Conservation (phyloP, 129 eudicot genomes). For the Tagetes erecta region DNA sequence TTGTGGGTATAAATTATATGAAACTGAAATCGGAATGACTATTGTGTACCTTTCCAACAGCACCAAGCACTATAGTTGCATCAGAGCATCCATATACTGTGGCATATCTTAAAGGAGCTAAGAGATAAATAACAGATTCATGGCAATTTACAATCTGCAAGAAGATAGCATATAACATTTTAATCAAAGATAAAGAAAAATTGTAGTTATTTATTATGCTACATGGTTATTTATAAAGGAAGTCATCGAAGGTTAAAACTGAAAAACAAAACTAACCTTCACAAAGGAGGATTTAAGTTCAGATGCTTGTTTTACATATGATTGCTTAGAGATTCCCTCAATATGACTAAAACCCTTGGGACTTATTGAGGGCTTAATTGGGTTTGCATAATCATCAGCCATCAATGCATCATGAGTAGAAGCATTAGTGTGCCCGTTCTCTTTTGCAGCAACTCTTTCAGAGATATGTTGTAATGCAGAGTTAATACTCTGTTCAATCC, state of each 20-base stretch:
- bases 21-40: background rate
- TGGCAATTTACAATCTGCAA: slow-evolving; percentile 87
- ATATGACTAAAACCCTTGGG: slow-evolving; percentile 68
- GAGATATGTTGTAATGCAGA: slow-evolving; percentile 53
- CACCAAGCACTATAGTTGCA: slow-evolving; percentile 80
- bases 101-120: slow-evolving; percentile 73
- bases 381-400: slow-evolving; percentile 55
- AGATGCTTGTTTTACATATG: slow-evolving; percentile 79
- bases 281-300: slow-evolving; percentile 79
- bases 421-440: slow-evolving; percentile 29
- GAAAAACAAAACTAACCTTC: slow-evolving; percentile 51
- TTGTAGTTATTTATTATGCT: background rate
- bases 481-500: slow-evolving; percentile 74
- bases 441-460: slow-evolving; percentile 41
- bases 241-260: background rate
- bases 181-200: background rate
- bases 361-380: slow-evolving; percentile 49
- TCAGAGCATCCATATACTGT: slow-evolving; percentile 87
- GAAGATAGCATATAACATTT: slow-evolving; percentile 13
- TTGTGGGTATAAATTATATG: background rate
- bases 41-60: slow-evolving; percentile 73
- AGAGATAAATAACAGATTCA: slow-evolving; percentile 74
- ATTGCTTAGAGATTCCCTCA: slow-evolving; percentile 91
- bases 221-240: background rate
- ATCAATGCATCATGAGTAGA: slow-evolving; percentile 38